Percentiles rank a stretch among this genome's conserved stretches.
These are phyloP conservation scores for Botrytis sinoallii DNA, from an alignment of 2,329 filamentous ascomycete species.

Conservation along the genomic window DNA sequence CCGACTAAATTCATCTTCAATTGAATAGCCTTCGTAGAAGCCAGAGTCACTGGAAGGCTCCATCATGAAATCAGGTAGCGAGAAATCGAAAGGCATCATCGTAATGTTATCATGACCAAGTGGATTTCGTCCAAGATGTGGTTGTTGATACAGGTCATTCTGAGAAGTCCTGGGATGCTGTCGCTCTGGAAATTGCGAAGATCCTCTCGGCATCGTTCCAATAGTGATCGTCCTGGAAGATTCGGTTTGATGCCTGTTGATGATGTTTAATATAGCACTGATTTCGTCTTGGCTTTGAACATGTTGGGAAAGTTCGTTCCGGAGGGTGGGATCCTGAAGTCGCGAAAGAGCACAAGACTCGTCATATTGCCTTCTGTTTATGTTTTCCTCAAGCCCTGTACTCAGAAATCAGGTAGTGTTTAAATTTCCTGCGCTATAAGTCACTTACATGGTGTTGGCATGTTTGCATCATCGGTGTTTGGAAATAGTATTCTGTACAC, in stretches of 20 bases:
- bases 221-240: neutral
- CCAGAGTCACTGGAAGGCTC: neutral
- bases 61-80: neutral
- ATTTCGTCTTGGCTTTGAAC: neutral
- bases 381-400: neutral
- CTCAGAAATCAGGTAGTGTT: neutral
- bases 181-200: neutral
- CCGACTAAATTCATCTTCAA: neutral
- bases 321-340: neutral
- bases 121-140: neutral
- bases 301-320: neutral
- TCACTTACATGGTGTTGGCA: neutral
- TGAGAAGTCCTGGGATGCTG: neutral
- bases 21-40: neutral
- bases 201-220: neutral
- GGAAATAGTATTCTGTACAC: neutral
- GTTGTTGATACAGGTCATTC: neutral
- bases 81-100: neutral
- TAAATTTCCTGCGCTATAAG: neutral
- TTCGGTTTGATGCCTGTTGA: neutral
- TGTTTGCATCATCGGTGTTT: neutral
- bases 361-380: neutral
- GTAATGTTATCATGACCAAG: neutral
- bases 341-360: neutral
- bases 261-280: neutral